Evolutionary conservation across 164 flowering plant genomes (phyloP).

Genomic region (Paratinospora sagittata): DNA sequence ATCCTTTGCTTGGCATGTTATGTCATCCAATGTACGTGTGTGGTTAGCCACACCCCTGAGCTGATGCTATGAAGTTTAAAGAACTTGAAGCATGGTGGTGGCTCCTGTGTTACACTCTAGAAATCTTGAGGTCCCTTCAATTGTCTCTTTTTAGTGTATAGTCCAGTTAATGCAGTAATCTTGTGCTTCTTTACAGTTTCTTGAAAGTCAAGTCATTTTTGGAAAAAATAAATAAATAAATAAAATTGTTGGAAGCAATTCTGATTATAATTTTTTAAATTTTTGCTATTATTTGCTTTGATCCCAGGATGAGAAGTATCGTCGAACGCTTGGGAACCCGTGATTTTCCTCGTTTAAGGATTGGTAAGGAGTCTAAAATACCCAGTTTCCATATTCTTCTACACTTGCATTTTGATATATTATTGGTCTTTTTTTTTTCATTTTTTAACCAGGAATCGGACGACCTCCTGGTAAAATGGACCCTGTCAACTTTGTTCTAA

Average conservation of each 20-base stretch:
- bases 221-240: too few relatives aligned
- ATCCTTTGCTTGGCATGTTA: too few relatives aligned
- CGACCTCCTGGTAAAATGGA: slow-evolving; percentile 95
- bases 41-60: too few relatives aligned
- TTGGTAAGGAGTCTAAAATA: slow-evolving; percentile 38
- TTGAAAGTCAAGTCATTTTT: too few relatives aligned
- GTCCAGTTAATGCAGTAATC: too few relatives aligned
- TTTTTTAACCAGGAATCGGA: slow-evolving; percentile 64
- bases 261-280: background rate
- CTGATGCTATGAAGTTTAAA: too few relatives aligned
- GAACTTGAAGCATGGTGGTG: too few relatives aligned
- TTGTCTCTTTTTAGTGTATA: too few relatives aligned
- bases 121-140: too few relatives aligned
- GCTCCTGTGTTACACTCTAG: too few relatives aligned
- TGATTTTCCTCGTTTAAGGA: slow-evolving; percentile 83
- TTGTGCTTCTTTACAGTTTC: too few relatives aligned
- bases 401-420: background rate
- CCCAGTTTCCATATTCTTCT: background rate
- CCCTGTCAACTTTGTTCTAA: slow-evolving; percentile 60
- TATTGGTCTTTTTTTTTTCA: slow-evolving; percentile 1
- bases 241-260: background rate
- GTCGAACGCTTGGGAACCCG: slow-evolving; percentile 70
- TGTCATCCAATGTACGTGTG: too few relatives aligned
- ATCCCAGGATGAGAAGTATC: slow-evolving; percentile 78
- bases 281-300: background rate